Base-by-base conservation (phyloP, 306 rosid genomes). In the Mimosa bimucronata region DNA sequence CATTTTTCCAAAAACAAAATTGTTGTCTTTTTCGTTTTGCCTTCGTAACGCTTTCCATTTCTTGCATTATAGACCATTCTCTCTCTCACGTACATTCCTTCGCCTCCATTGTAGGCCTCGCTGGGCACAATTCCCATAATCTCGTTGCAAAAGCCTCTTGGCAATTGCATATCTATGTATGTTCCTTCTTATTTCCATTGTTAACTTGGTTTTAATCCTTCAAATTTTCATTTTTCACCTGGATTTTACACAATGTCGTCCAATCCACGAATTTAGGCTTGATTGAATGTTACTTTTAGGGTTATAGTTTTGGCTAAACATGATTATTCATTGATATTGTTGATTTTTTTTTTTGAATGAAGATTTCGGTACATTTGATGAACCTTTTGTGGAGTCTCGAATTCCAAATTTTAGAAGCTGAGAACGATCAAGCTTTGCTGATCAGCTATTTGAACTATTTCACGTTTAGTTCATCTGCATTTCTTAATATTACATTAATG, bases 111-210 rank as follows among this genome's bases (percentile, higher is more conserved):
- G 34, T 69, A 55, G 71, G 29, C 41, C 40, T 41, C 19, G 4
- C 25, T 41, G 65, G 45, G 34, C 18, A 7, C 62, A 81, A 13
- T 21, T 61, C 69, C 45, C 41, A 4, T 6, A 25, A 50, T 69
- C 30, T 60, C 67, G 67, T 77, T 77, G 83, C 71, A 46, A 53
- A 28, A 73, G 6, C 31, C 67, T 46, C 25, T 26, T 28, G 23
- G 61, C 19, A 18, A 66, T 37, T 30, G 25, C 80, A 69, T 75
- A 9, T 75, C 9, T 16, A 75, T 53, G 80, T 83, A 76, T 67
- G 66, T 60, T 50, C 52, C 2, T 65, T 14, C 57, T n/a, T 62
- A 2, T 28, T 72, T 34, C 13, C 8, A 23, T 41, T 42, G 21
- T 25, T 23, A 57, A 57, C 15, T 23, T 21, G 30, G 64, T 21